Evolutionary conservation across 768 basidiomycete species (phyloP).

Genomic region (Suillus subaureus): DNA sequence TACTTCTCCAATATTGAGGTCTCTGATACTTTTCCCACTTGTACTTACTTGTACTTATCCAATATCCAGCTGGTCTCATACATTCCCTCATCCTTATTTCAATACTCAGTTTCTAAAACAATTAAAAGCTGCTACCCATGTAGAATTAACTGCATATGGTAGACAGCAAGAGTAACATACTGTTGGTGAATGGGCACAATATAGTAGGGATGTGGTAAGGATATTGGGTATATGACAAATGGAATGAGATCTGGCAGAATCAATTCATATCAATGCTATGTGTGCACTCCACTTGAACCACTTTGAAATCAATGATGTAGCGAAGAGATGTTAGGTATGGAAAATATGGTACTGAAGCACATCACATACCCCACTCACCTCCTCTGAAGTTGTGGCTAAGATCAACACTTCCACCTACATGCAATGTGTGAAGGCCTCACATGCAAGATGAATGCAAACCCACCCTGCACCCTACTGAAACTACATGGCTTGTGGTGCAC

Average conservation of each 20-base stretch:
- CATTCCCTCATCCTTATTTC: not conserved
- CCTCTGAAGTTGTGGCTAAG: not conserved
- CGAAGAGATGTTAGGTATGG: not conserved
- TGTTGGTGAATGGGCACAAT: too few relatives aligned
- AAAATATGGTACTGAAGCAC: not conserved
- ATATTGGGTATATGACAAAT: too few relatives aligned
- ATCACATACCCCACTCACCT: not conserved
- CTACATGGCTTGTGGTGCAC: not conserved
- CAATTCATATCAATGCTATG: not conserved
- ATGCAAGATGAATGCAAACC: not conserved
- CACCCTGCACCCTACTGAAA: not conserved
- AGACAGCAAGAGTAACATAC: too few relatives aligned
- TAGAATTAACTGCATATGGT: not conserved
- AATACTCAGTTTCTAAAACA: not conserved
- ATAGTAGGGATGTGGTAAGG: too few relatives aligned
- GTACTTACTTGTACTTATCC: not conserved
- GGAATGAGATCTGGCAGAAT: too few relatives aligned
- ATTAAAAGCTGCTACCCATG: not conserved
- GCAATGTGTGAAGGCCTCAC: not conserved
- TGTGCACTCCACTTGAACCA: not conserved
- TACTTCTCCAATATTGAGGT: not conserved
- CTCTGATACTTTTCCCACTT: not conserved
- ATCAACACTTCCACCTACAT: not conserved
- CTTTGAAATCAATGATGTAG: not conserved
- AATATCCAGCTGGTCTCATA: not conserved